phyloP scores from a whole-genome alignment of 805 yeast genomes.

The Metschnikowia dekortorum region DNA sequence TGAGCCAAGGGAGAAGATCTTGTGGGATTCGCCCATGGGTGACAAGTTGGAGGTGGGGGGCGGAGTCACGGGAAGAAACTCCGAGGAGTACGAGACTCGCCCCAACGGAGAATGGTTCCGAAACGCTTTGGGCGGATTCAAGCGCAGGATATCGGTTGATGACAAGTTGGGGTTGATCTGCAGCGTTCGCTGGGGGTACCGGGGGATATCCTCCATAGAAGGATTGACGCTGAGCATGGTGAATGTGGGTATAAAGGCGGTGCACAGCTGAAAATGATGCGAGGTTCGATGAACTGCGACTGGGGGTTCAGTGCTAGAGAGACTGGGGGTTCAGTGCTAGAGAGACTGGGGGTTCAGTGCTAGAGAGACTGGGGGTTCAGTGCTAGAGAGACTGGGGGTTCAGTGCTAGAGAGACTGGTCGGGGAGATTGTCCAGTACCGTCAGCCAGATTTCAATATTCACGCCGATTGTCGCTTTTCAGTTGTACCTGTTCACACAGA shows the following conservation, averaged over 20 bases:
- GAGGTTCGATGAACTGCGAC: neutral
- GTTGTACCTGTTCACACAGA: too few species aligned
- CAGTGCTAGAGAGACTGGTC: too few species aligned
- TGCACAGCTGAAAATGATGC: too few species aligned
- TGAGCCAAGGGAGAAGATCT: conserved; percentile 8
- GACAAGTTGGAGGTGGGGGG: conserved; percentile 33
- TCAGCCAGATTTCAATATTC: too few species aligned
- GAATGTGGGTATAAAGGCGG: neutral
- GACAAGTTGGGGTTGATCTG: conserved; percentile 37
- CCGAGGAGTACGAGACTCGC: conserved; percentile 17
- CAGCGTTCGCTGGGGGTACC: conserved; percentile 16
- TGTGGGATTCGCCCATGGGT: conserved; percentile 24
- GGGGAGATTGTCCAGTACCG: too few species aligned
- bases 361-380: too few species aligned
- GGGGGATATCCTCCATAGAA: conserved; percentile 14
- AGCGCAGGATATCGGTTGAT: conserved; percentile 28
- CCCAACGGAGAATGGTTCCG: conserved; percentile 18
- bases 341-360: too few species aligned
- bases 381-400: too few species aligned
- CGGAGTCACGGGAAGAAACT: conserved; percentile 25
- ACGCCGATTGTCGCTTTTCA: too few species aligned
- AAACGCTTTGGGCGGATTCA: conserved; percentile 22
- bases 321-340: too few species aligned
- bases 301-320: too few species aligned
- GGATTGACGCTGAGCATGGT: conserved; percentile 16